Conservation (phyloP, 352 stramenopile species). For the Plasmopara viticola region DNA sequence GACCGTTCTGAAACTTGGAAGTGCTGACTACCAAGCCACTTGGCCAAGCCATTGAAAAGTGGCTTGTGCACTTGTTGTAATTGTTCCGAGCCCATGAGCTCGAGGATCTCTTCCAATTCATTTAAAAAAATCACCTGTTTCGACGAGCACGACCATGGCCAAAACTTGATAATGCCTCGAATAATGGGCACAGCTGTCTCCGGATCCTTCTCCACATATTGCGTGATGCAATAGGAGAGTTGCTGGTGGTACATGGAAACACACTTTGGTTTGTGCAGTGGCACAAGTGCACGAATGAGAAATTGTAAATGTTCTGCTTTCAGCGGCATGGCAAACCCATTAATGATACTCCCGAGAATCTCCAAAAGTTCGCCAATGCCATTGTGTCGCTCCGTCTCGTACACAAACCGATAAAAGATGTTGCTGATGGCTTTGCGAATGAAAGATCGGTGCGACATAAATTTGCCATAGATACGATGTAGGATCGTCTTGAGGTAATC, state of each 20-base stretch:
- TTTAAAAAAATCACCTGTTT: slow-evolving; percentile 98
- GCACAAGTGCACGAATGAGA: slow-evolving; percentile 92
- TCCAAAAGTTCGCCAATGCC: slow-evolving; percentile 97
- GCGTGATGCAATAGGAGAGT: slow-evolving; percentile 99
- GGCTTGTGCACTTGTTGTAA: slow-evolving; percentile 69
- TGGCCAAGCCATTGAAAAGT: slow-evolving; percentile 73
- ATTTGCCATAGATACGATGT: slow-evolving; percentile 99
- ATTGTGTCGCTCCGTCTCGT: slow-evolving; percentile 95
- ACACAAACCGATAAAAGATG: slow-evolving; percentile 98
- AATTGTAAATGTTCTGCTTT: slow-evolving; percentile 98
- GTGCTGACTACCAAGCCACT: slow-evolving; percentile 92
- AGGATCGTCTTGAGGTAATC: slow-evolving; percentile 99
- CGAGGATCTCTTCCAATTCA: slow-evolving; percentile 98
- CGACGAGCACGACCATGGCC: slow-evolving; percentile 90
- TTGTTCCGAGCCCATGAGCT: slow-evolving; percentile 89
- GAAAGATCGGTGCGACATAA: slow-evolving; percentile 97
- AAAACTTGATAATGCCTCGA: slow-evolving; percentile 92
- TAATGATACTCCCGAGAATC: slow-evolving; percentile 98
- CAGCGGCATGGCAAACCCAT: slow-evolving; percentile 98
- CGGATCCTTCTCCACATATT: slow-evolving; percentile 99
- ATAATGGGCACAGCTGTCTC: slow-evolving; percentile 95
- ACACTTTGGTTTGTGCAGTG: slow-evolving; percentile 97
- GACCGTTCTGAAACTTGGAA: slow-evolving; percentile 96
- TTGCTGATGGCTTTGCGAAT: slow-evolving; percentile 98
- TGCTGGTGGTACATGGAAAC: slow-evolving; percentile 98